Percentiles rank a stretch among this genome's conserved stretches.
These are phyloP conservation scores for Medicago arabica DNA, from an alignment of 306 rosid genomes.

Conservation along the genomic window DNA sequence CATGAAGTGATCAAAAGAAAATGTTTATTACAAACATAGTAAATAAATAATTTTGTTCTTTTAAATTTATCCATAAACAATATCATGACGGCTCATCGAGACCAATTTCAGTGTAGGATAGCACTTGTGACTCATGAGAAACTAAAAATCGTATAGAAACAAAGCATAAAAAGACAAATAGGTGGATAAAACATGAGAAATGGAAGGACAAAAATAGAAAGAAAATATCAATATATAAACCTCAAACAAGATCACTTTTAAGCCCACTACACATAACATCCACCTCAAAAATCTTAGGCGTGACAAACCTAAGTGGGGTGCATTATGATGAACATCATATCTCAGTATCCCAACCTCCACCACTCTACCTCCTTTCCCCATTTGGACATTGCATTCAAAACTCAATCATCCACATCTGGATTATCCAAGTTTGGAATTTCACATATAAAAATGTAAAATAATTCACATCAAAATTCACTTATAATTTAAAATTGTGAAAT, in stretches of 20 bases:
- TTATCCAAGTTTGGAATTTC: neutral
- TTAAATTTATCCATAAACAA: no score
- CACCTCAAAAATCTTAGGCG: slow-evolving; percentile 69
- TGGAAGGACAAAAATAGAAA: slow-evolving; percentile 12
- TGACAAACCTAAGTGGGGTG: slow-evolving; percentile 84
- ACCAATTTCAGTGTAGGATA: slow-evolving; percentile 4
- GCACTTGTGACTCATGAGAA: neutral
- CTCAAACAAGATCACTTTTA: slow-evolving; percentile 57
- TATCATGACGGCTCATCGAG: no score
- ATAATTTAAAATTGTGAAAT: neutral
- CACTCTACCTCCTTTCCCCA: slow-evolving; percentile 29
- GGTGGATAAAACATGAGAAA: neutral
- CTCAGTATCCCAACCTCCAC: slow-evolving; percentile 45
- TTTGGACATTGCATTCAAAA: slow-evolving; percentile 22
- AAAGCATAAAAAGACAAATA: slow-evolving; percentile 32
- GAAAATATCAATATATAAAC: slow-evolving; percentile 40
- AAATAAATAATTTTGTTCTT: no score
- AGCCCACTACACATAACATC: slow-evolving; percentile 47
- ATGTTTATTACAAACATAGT: no score
- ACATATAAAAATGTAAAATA: neutral
- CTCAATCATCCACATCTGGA: slow-evolving; percentile 18
- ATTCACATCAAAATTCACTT: neutral
- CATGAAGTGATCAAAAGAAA: no score
- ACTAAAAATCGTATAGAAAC: slow-evolving; percentile 6
- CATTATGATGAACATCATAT: slow-evolving; percentile 58